Evolutionary conservation across 805 yeast species (phyloP), one percentile per base, ranked within the genome.

Genomic region (Saccharomycopsis javanensis): DNA sequence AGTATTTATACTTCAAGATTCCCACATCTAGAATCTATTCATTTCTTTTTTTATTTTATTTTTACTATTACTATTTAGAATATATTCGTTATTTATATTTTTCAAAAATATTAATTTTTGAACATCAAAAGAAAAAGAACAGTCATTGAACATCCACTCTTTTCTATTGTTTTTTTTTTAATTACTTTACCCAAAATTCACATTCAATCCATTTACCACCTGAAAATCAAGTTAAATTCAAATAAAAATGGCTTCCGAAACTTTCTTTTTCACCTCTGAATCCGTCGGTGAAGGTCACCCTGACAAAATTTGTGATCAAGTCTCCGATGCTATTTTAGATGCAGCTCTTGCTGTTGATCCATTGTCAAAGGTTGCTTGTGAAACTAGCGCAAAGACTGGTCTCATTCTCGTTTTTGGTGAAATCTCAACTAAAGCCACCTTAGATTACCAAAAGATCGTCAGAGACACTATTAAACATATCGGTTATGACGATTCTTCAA

Each of bases 381-480:
- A 94, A 78, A 88, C 99, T 61, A 98, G 99, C 64, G 86, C 98
- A 68, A 94, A 94, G 80, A 94, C 99, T 64, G 99, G 99, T 79
- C 84, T 94, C 96, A 90, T 94, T 71, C 87, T 94, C 95, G 97
- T 94, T 64, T 94, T 94, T 71, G 99, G 99, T 79, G 99, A 94
- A 78, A 94, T 94, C 75, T 92, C 99, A 78, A 94, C 99, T 77
- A 86, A 83, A 72, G 99, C 99, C 65, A 76, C 77, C 63, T 79
- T 94, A 71, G 99, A 94, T 80, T 94, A 82, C 88, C 99, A 94
- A 78, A 89, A 92, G 78, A 85, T 94, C 69, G 83, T 94, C 74
- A 90, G 99, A 80, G 97, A 94, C 75, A 94, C 99, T 73, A 88
- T 94, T 78, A 90, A 92, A 80, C 89, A 90, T 76, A 94, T 94